phyloP scores from a whole-genome alignment of 75 land plant genomes.

The Picea glauca region DNA sequence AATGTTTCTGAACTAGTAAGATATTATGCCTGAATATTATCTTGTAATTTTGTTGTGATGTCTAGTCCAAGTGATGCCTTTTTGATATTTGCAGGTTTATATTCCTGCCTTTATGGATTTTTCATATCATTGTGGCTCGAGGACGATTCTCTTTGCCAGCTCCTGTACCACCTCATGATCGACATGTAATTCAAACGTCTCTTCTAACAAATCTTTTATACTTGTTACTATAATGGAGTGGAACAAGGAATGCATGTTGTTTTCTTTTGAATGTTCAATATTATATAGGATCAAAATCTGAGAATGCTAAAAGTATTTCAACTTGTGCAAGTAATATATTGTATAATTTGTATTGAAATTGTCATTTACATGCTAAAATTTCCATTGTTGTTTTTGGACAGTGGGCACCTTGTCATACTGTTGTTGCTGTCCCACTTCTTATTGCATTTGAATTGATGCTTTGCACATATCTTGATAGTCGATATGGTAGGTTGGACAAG shows the following conservation, averaged over 20 bases:
- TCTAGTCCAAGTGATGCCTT: neutral
- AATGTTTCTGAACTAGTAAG: neutral
- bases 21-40: neutral
- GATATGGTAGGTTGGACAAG: conserved; percentile 39
- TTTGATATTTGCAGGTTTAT: conserved; percentile 57
- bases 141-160: conserved; percentile 97
- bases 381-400: conserved; percentile 25
- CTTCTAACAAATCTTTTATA: neutral
- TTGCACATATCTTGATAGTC: conserved; percentile 80
- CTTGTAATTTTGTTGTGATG: neutral
- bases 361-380: neutral
- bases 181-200: conserved; percentile 49
- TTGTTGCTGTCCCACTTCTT: conserved; percentile 82
- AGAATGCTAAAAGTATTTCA: neutral
- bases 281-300: neutral
- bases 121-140: conserved; percentile 80
- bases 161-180: conserved; percentile 84
- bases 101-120: conserved; percentile 88
- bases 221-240: neutral
- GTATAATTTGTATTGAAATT: conserved; percentile 4
- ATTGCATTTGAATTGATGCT: conserved; percentile 93
- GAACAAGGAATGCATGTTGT: neutral
- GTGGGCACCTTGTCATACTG: conserved; percentile 99
- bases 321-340: neutral
- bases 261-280: conserved; percentile 4